These are phyloP conservation scores for Verbena officinalis DNA, from an alignment of 257 asterid species.

Conservation along the genomic window DNA sequence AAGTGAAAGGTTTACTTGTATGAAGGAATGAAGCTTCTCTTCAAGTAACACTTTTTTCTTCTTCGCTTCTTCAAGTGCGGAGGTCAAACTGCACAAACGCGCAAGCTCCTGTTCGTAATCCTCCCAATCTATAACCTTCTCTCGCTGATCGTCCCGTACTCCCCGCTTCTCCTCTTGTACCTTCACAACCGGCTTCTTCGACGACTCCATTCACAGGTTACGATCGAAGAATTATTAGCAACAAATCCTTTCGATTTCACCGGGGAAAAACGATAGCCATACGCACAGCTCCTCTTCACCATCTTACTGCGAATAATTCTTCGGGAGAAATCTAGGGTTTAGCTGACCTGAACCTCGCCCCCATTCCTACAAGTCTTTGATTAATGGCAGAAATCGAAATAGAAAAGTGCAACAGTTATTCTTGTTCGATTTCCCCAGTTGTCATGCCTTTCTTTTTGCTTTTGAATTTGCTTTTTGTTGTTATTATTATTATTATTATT, in stretches of 20 bases:
- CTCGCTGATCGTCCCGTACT: constrained; percentile 40
- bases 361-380: constrained; percentile 32
- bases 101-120: constrained; percentile 88
- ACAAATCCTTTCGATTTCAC: constrained; percentile 37
- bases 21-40: constrained; percentile 58
- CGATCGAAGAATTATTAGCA: constrained; percentile 28
- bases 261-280: constrained; percentile 37
- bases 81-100: constrained; percentile 79
- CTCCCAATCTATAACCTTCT: constrained; percentile 76
- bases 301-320: constrained; percentile 37
- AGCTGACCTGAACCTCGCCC: constrained; percentile 27
- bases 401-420: too few relatives aligned
- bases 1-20: constrained; percentile 47
- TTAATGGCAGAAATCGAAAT: too few relatives aligned
- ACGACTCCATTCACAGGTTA: constrained; percentile 56
- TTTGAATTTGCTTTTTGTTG: too few relatives aligned
- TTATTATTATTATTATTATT: too few relatives aligned
- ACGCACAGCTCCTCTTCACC: constrained; percentile 46
- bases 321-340: constrained; percentile 48
- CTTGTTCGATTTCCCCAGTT: too few relatives aligned
- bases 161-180: constrained; percentile 37
- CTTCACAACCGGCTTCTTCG: constrained; percentile 50
- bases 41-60: constrained; percentile 56
- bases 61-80: constrained; percentile 72
- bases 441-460: too few relatives aligned